A percentile compares a stretch with the other conserved stretches of the same genome.
Evolutionary conservation across 1,284 basidiomycete species (phyloP).

Genomic region (Exobasidium cylindrosporum): DNA sequence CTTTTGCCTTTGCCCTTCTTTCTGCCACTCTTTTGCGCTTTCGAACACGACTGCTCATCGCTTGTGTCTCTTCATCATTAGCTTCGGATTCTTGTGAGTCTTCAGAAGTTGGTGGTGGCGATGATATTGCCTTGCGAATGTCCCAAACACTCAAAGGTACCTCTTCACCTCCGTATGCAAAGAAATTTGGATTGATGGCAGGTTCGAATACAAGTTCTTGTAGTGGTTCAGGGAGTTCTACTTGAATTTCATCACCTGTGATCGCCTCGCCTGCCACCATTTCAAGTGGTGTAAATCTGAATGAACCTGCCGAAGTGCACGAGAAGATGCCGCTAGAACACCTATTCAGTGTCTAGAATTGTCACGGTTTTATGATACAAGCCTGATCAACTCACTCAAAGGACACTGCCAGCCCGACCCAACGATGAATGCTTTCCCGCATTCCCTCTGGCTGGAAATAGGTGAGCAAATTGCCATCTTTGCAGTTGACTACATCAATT

Average conservation of each 20-base stretch:
- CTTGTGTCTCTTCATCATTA: conserved; percentile 18
- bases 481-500: conserved; percentile 26
- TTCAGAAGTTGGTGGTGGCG: neutral
- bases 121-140: conserved; percentile 13
- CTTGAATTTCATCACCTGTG: neutral
- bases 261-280: neutral
- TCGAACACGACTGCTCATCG: conserved; percentile 28
- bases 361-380: no score
- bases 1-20: conserved; percentile 30
- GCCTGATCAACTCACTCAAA: neutral
- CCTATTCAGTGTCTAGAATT: no score
- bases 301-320: conserved; percentile 32
- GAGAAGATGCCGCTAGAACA: conserved; percentile 31
- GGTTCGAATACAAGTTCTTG: conserved; percentile 34
- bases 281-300: conserved; percentile 21
- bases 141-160: conserved; percentile 43
- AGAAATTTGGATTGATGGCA: conserved; percentile 29
- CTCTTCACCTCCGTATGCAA: conserved; percentile 43
- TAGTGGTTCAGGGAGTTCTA: conserved; percentile 36
- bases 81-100: neutral
- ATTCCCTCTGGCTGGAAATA: conserved; percentile 16
- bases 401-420: conserved; percentile 35
- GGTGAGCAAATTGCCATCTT: conserved; percentile 13
- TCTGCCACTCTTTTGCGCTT: conserved; percentile 42
- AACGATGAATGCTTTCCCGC: conserved; percentile 41